These are phyloP conservation scores for Podospora bellae-mahoneyi DNA, from an alignment of 495 filamentous ascomycete genomes.

Conservation along the genomic window DNA sequence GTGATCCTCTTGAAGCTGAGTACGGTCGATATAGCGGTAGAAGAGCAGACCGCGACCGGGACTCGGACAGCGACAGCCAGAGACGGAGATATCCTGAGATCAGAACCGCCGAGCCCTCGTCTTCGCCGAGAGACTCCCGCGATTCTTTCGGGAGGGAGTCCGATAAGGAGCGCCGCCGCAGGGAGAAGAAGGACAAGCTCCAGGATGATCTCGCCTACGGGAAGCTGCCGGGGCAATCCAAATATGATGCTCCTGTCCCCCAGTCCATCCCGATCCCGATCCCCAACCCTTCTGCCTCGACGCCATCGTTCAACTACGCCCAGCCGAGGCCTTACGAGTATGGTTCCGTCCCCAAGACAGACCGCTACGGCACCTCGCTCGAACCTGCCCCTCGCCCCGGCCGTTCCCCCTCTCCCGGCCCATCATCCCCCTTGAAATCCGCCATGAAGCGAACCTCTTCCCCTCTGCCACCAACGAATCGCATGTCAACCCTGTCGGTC, in stretches of 20 bases:
- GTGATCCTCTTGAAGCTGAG: slow-evolving; percentile 27
- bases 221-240: slow-evolving; percentile 29
- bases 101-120: slow-evolving; percentile 18
- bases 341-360: slow-evolving; percentile 44
- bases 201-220: slow-evolving; percentile 50
- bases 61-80: slow-evolving; percentile 18
- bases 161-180: slow-evolving; percentile 31
- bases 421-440: slow-evolving; percentile 26
- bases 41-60: slow-evolving; percentile 26
- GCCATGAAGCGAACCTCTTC: slow-evolving; percentile 45
- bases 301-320: slow-evolving; percentile 42
- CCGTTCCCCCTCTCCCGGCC: slow-evolving; percentile 28
- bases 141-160: slow-evolving; percentile 38
- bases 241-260: slow-evolving; percentile 31
- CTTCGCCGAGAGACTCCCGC: slow-evolving; percentile 28
- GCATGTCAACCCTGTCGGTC: slow-evolving; percentile 46
- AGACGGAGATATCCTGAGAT: slow-evolving; percentile 27
- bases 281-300: neutral
- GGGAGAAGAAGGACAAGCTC: slow-evolving; percentile 37
- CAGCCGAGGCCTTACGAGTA: slow-evolving; percentile 51
- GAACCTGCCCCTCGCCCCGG: slow-evolving; percentile 25
- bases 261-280: slow-evolving; percentile 14
- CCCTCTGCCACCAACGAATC: slow-evolving; percentile 46
- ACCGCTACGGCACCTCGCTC: slow-evolving; percentile 36
- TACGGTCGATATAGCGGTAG: slow-evolving; percentile 27